Evolutionary conservation across 164 flowering plant species (phyloP).

Genomic region (Buxus sempervirens): DNA sequence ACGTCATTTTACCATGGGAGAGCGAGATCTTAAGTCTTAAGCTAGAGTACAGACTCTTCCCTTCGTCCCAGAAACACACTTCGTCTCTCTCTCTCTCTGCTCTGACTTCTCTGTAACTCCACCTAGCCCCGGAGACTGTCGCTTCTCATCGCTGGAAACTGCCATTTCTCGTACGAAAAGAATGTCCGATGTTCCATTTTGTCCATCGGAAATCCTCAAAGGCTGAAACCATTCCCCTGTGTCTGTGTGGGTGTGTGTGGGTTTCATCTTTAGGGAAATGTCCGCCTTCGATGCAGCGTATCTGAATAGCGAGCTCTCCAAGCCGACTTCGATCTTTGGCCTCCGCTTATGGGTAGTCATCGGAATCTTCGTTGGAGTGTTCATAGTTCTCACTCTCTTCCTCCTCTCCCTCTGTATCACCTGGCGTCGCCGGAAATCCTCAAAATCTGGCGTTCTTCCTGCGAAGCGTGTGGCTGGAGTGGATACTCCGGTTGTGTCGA

Average conservation of each 20-base stretch:
- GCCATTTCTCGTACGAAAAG: slow-evolving; percentile 10
- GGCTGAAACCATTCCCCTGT: not conserved
- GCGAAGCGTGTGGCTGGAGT: slow-evolving; percentile 12
- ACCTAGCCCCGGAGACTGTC: not conserved
- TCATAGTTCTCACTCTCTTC: slow-evolving; percentile 77
- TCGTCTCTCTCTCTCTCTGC: no score
- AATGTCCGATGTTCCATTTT: not conserved
- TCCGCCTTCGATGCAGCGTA: slow-evolving; percentile 50
- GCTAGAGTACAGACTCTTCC: no score
- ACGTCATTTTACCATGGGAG: no score
- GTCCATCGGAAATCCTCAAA: not conserved
- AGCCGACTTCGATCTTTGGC: slow-evolving; percentile 86
- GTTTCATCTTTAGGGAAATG: no score
- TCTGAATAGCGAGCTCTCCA: slow-evolving; percentile 66
- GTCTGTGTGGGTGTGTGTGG: not conserved
- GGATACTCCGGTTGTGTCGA: slow-evolving; percentile 53
- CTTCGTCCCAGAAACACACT: no score
- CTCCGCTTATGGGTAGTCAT: slow-evolving; percentile 76
- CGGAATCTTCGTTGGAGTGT: slow-evolving; percentile 75
- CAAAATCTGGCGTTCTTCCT: slow-evolving; percentile 3
- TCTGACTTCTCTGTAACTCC: slow-evolving; percentile 2
- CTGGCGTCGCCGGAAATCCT: slow-evolving; percentile 45
- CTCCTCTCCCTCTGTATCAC: slow-evolving; percentile 76
- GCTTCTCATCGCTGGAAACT: not conserved
- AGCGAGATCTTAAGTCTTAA: no score